Evolutionary conservation across 805 yeast genomes (phyloP).

Genomic region (Saccharomyces jurei): DNA sequence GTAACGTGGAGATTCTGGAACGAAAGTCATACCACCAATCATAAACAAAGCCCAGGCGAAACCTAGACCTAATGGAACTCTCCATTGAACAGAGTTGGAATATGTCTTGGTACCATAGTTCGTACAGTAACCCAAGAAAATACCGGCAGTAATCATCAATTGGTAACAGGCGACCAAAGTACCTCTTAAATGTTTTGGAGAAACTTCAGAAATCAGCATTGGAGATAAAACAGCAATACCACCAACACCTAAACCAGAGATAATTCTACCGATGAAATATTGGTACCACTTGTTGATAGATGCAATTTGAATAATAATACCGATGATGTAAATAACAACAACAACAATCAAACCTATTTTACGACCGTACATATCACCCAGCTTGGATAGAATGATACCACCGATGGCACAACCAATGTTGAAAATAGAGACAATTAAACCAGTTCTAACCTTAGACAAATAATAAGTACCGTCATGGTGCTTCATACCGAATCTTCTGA

Average conservation of each 20-base stretch:
- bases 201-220: conserved; percentile 46
- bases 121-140: conserved; percentile 70
- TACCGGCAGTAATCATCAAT: conserved; percentile 66
- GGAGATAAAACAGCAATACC: conserved; percentile 70
- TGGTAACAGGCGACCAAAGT: conserved; percentile 66
- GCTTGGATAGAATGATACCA: conserved; percentile 49
- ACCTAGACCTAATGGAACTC: conserved; percentile 60
- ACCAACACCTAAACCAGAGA: conserved; percentile 75
- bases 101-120: conserved; percentile 48
- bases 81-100: conserved; percentile 53
- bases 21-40: conserved; percentile 38
- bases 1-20: conserved; percentile 75
- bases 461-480: conserved; percentile 16
- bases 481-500: conserved; percentile 20
- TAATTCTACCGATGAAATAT: conserved; percentile 58
- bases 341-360: conserved; percentile 52
- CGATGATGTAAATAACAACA: conserved; percentile 57
- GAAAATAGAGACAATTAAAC: conserved; percentile 39
- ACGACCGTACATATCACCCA: conserved; percentile 61
- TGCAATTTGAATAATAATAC: conserved; percentile 64
- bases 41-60: conserved; percentile 42
- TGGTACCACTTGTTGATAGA: conserved; percentile 54
- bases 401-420: conserved; percentile 75
- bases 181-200: conserved; percentile 50
- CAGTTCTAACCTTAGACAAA: conserved; percentile 23